Evolutionary conservation across 495 filamentous ascomycete species (phyloP), one percentile per base, ranked within the genome.

Genomic region (Viridothelium virens): DNA sequence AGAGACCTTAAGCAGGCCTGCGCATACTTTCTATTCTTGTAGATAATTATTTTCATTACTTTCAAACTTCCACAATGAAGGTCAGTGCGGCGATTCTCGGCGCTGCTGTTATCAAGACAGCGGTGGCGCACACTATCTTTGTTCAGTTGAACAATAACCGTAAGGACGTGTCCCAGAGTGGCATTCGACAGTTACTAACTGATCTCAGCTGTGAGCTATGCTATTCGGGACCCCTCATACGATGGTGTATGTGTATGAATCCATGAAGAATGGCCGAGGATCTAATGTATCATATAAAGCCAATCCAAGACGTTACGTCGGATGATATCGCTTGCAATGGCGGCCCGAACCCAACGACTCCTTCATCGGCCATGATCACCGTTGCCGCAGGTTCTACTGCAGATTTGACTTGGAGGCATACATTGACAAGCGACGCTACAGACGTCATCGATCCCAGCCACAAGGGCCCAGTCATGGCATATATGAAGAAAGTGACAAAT

Each of bases 301-400:
- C 82, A 16, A 84, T 84, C 68, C 79, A 75, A 31, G 79, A 85
- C 63, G 83, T 84, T 36, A 77, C 75, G 12, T 78, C 80, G 31
- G 74, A 77, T 66, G 74, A 79, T 39, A 73, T 84, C 37, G 80
- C 81, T 53, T 84, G 83, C 76, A 84, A 85, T 68, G 83, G 83
- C 25, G 74, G 77, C 9, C 80, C 83, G 41, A 84, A 85, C 74
- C 82, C 83, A 3, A 81, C 72, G 38, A 75, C 69, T 0, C 38
- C 79, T 12, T 74, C 73, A 6, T 69, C 76, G 0, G 74, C 74
- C 56, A 44, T 77, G 69, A 81, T 84, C 63, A 76, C 77, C 10
- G 81, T 84, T 36, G 71, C 71, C 25, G 81, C 81, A 9, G 81
- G 81, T n/a, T 73, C 71, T 7, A 80, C 79, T 2, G 79, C 82